These are phyloP conservation scores for Trichosporon sp. DNA, from an alignment of 1,284 basidiomycete genomes.

Conservation along the genomic window DNA sequence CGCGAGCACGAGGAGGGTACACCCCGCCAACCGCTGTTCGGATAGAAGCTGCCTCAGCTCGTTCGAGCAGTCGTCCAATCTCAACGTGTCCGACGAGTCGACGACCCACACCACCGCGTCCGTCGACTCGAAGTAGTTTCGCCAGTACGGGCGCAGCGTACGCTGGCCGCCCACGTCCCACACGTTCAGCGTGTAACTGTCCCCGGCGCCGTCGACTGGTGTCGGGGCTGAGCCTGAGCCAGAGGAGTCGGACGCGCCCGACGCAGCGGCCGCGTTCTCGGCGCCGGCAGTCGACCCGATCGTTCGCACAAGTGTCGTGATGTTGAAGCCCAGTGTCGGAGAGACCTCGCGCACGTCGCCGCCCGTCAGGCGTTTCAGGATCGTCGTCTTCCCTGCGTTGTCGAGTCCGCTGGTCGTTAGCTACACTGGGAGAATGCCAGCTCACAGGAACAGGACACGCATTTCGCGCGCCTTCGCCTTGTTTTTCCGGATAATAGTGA, in stretches of 20 bases:
- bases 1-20: conserved; percentile 94
- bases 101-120: conserved; percentile 99
- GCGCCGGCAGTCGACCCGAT: conserved; percentile 59
- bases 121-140: conserved; percentile 98
- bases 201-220: neutral
- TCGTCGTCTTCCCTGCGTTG: conserved; percentile 98
- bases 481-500: conserved; percentile 97
- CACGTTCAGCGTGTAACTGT: conserved; percentile 79
- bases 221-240: neutral
- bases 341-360: conserved; percentile 85
- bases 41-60: conserved; percentile 83
- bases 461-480: conserved; percentile 93
- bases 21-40: conserved; percentile 93
- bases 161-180: conserved; percentile 99
- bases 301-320: conserved; percentile 84
- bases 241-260: too few relatives aligned
- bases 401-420: conserved; percentile 77
- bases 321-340: conserved; percentile 97
- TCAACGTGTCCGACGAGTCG: conserved; percentile 85
- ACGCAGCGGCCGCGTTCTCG: conserved; percentile 40
- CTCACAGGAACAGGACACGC: conserved; percentile 91
- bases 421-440: conserved; percentile 13
- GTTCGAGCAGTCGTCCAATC: conserved; percentile 83
- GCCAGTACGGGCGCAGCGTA: conserved; percentile 94
- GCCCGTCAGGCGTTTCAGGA: conserved; percentile 88